Evolutionary conservation across 768 basidiomycete species (phyloP), one percentile per base, ranked within the genome.

Genomic region (Tulasnella calospora): DNA sequence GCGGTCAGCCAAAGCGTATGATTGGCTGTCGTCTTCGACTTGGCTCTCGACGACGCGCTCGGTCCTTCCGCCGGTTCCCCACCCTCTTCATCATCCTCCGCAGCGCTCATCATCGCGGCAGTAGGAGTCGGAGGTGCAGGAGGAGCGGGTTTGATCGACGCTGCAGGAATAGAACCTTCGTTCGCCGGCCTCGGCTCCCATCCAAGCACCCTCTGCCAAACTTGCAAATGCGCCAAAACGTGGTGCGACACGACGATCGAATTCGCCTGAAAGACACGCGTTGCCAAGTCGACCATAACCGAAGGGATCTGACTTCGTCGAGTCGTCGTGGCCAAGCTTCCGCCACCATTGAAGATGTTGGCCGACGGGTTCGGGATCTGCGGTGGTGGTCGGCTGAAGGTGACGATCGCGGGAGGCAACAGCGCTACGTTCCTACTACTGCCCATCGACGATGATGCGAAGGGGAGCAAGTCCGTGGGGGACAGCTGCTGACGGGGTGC

Each of bases 201-300:
- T 21, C 75, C 75, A 6, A 76, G 35, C 35, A 38, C 75, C 15
- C 57, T 21, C 13, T 27, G 8, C 75, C 75, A 76, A 19, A 76
- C 38, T 30, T 36, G 30, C 30, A 76, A 36, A 35, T 46, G 40
- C 1, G 35, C 61, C 27, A 40, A 17, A 8, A 69, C 47, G 38
- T 40, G 46, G 27, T 40, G 46, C 30, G 36, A 40, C 27, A 76
- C 55, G 61, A 69, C 51, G 57, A 55, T 57, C 8, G 75, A 76
- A 27, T 76, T 76, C 15, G 57, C 57, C 35, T 61, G 51, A 33
- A 76, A 76, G 0, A 76, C 61, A 12, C 61, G 75, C 30, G 75
- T 57, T 9, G 57, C 75, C n/a, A 76, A 27, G 46, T 51, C 74
- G n/a, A 76, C 35, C 74, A 55, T 76, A 12, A 47, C 74, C 12